Conservation (phyloP, 495 filamentous ascomycete species). For the Sordaria brevicollis region DNA sequence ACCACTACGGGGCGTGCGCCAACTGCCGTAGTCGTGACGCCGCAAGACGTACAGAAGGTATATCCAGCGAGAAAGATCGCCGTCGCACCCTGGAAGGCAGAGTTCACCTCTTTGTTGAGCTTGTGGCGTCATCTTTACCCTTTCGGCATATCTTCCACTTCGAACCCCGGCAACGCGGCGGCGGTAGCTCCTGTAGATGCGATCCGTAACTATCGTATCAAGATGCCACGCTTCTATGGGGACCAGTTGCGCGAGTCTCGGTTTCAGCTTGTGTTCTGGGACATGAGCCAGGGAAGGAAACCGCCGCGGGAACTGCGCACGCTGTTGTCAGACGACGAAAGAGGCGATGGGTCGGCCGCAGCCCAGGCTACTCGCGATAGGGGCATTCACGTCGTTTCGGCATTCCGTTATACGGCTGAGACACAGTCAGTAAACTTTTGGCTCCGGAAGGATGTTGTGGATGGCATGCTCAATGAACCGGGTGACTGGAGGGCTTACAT, state of each 20-base stretch:
- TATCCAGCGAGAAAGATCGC: slow-evolving; percentile 11
- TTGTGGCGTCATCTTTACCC: slow-evolving; percentile 24
- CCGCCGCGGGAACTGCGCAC: neutral
- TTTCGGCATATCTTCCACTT: slow-evolving; percentile 17
- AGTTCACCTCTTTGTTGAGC: slow-evolving; percentile 22
- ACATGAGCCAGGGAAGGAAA: neutral
- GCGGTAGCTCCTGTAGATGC: slow-evolving; percentile 10
- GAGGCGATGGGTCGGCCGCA: neutral
- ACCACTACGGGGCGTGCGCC: slow-evolving; percentile 23
- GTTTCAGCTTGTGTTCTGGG: slow-evolving; percentile 23
- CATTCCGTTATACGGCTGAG: slow-evolving; percentile 14
- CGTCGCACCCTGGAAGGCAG: slow-evolving; percentile 19
- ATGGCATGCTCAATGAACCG: slow-evolving; percentile 4
- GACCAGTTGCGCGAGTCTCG: slow-evolving; percentile 6
- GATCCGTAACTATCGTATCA: slow-evolving; percentile 19
- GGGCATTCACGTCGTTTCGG: slow-evolving; percentile 14
- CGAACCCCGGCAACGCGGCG: neutral
- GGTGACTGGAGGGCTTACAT: slow-evolving; percentile 17
- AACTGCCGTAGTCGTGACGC: neutral
- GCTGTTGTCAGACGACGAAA: slow-evolving; percentile 11
- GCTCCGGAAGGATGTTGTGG: slow-evolving; percentile 19
- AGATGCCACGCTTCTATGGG: neutral
- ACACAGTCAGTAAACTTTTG: slow-evolving; percentile 16
- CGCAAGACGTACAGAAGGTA: slow-evolving; percentile 6
- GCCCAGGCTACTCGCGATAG: slow-evolving; percentile 7